These are phyloP conservation scores for Colletotrichum somersetense DNA, from an alignment of 2,329 filamentous ascomycete genomes.

Conservation along the genomic window DNA sequence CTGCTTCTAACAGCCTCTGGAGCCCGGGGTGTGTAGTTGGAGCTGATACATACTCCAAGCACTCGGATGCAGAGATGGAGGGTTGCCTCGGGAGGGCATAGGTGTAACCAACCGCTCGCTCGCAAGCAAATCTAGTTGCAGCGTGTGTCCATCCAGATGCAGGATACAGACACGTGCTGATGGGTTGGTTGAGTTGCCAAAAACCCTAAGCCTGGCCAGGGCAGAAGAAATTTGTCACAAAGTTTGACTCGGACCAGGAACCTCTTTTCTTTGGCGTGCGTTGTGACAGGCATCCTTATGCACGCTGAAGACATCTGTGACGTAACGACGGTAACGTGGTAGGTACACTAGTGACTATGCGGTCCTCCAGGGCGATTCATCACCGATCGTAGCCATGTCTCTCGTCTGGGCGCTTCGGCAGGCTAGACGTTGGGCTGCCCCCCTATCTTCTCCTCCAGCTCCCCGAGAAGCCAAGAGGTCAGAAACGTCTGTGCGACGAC, in stretches of 20 bases:
- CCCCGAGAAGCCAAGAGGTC: constrained; percentile 32
- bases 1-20: not conserved
- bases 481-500: constrained; percentile 35
- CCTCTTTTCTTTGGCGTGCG: not conserved
- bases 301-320: constrained; percentile 32
- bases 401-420: constrained; percentile 19
- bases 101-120: constrained; percentile 37
- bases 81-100: constrained; percentile 27
- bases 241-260: constrained; percentile 1
- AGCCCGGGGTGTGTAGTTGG: not conserved
- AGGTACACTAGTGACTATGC: not conserved
- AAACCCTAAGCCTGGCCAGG: constrained; percentile 30
- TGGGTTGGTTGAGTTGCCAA: constrained; percentile 7
- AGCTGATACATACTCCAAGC: not conserved
- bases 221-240: constrained; percentile 7
- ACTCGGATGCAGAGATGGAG: constrained; percentile 18
- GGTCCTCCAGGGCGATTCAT: constrained; percentile 22
- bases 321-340: constrained; percentile 10
- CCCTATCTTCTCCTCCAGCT: constrained; percentile 11
- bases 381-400: constrained; percentile 18
- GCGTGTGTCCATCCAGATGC: constrained; percentile 26
- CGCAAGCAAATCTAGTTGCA: constrained; percentile 4
- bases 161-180: constrained; percentile 34
- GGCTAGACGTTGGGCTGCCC: constrained; percentile 18
- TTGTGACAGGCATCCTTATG: constrained; percentile 29